phyloP scores from a whole-genome alignment of 2,329 filamentous ascomycete genomes.

The Xylaria sp. region DNA sequence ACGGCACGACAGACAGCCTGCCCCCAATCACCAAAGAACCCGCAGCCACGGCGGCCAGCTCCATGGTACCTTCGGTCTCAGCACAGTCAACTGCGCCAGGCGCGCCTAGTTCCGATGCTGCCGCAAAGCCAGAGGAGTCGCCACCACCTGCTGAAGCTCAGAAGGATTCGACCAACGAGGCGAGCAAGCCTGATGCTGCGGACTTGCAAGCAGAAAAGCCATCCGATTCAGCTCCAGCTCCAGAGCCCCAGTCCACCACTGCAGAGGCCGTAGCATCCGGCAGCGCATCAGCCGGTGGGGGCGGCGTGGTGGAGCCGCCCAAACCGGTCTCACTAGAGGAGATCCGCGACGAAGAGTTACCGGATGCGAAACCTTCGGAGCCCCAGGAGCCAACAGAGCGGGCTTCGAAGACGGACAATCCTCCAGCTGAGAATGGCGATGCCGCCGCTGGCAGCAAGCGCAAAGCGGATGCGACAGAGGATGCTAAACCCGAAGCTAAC shows the following conservation, averaged over 20 bases:
- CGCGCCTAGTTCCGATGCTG: slow-evolving; percentile 19
- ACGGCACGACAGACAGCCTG: slow-evolving; percentile 39
- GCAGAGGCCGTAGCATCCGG: slow-evolving; percentile 36
- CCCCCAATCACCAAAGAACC: slow-evolving; percentile 43
- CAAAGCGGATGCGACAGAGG: slow-evolving; percentile 40
- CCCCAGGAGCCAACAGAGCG: slow-evolving; percentile 42
- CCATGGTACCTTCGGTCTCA: slow-evolving; percentile 38
- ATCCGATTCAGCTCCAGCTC: slow-evolving; percentile 34
- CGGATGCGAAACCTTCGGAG: slow-evolving; percentile 34
- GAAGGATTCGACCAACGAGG: slow-evolving; percentile 42
- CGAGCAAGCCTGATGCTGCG: slow-evolving; percentile 37
- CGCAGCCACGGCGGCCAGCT: slow-evolving; percentile 39
- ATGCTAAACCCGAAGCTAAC: slow-evolving; percentile 35
- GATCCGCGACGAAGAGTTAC: slow-evolving; percentile 44
- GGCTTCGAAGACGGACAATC: slow-evolving; percentile 35
- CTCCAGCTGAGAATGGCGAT: slow-evolving; percentile 33
- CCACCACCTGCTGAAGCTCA: slow-evolving; percentile 32
- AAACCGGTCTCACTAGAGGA: slow-evolving; percentile 49
- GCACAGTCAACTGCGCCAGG: slow-evolving; percentile 29
- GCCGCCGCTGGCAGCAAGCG: slow-evolving; percentile 44
- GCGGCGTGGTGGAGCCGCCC: slow-evolving; percentile 41
- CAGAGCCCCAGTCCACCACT: slow-evolving; percentile 22
- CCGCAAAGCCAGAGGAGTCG: slow-evolving; percentile 35
- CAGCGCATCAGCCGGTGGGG: slow-evolving; percentile 35
- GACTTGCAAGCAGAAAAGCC: slow-evolving; percentile 44